Evolutionary conservation across 768 basidiomycete genomes (phyloP).

Genomic region (Coprinellus aureogranulatus): DNA sequence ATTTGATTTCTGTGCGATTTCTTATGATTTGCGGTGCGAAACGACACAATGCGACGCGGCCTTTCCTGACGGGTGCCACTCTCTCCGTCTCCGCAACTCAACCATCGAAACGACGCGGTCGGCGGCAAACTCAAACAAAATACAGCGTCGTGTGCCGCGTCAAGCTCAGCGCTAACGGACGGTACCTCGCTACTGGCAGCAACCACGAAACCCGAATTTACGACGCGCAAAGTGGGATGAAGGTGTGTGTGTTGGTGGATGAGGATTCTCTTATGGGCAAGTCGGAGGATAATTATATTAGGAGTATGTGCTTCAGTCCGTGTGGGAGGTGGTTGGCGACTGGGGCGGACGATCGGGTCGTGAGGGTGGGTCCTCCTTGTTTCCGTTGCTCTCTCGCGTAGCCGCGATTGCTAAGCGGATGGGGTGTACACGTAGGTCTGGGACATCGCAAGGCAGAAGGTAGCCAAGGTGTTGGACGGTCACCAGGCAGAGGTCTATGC

Average conservation of each 20-base stretch:
- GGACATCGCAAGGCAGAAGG: conserved; percentile 77
- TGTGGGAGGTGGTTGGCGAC: conserved; percentile 90
- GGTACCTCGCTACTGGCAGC: conserved; percentile 87
- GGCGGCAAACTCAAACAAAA: background rate
- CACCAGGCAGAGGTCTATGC: conserved; percentile 92
- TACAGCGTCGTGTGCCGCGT: conserved; percentile 78
- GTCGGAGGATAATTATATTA: conserved; percentile 83
- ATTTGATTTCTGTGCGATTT: background rate
- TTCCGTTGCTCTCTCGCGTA: background rate
- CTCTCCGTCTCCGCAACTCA: no score
- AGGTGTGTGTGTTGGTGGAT: conserved; percentile 79
- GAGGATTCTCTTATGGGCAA: conserved; percentile 56
- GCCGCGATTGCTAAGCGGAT: no score
- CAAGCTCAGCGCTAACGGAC: conserved; percentile 90
- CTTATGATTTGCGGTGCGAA: no score
- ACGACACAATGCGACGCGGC: no score
- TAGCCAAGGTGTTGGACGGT: conserved; percentile 75
- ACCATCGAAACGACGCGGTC: conserved; percentile 6
- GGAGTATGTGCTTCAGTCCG: conserved; percentile 88
- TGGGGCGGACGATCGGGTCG: conserved; percentile 87
- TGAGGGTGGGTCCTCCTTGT: conserved; percentile 56
- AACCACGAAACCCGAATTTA: conserved; percentile 94
- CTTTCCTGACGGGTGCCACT: no score
- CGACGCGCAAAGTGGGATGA: conserved; percentile 83
- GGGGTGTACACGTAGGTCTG: conserved; percentile 58